Evolutionary conservation across 768 basidiomycete genomes (phyloP), one percentile per base, ranked within the genome.

Genomic region (Trametopsis cervina): DNA sequence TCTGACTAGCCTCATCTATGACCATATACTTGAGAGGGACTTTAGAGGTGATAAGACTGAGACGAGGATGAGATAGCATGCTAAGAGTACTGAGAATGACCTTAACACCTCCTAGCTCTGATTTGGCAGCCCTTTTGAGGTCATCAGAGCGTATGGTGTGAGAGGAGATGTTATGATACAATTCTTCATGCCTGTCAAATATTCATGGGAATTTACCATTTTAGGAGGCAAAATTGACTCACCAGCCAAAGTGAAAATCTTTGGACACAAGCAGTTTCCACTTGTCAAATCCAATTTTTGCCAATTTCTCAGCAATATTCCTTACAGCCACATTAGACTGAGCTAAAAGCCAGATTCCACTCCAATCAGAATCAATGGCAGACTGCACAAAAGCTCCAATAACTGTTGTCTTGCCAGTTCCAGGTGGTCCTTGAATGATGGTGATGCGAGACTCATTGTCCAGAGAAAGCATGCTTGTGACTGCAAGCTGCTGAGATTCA

Each of bases 301-400:
- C 63, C 15, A 92, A 66, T 66, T 89, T 88, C 58, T 87, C 84
- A 44, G 86, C 89, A 66, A 92, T 90, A 55, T 92, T 91, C 63
- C 89, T 90, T 18, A 91, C 89, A 40, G 87, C 89, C 42, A 91
- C 79, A 69, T 92, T 92, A 15, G 84, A 85, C 58, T 92, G 85
- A 26, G 89, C 86, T 58, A 89, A 69, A 4, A 92, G 76, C 85
- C 87, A 92, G 11, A 89, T 79, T 0, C 84, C 65, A n/a, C 15
- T 47, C 4, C 33, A 35, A 3, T 54, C 58, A 47, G 59, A 62
- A 25, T 52, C 40, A 37, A 60, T 55, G 26, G 60, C 58, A 46
- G 62, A 64, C 2, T 52, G 29, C 2, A 66, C 64, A 58, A 49
- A 64, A 13, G 62, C 60, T 15, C 63, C 64, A 49, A 67, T 67